These are phyloP conservation scores for Penicillium roqueforti DNA, from an alignment of 495 filamentous ascomycete genomes.

Conservation along the genomic window DNA sequence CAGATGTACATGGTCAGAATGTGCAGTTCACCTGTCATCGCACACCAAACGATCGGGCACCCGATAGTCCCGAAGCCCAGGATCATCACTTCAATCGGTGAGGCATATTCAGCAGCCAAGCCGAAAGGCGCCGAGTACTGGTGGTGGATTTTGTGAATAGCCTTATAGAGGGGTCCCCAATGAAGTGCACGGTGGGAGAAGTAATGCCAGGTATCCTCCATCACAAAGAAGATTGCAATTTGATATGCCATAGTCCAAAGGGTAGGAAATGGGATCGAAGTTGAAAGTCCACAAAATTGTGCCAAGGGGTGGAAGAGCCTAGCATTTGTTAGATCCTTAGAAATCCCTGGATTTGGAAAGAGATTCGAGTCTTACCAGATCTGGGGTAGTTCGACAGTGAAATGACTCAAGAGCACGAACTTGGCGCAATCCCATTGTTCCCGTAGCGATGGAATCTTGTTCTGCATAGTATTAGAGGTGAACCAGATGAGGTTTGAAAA, in stretches of 20 bases:
- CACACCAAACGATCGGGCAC: conserved; percentile 79
- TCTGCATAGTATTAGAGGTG: conserved; percentile 38
- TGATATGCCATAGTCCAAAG: conserved; percentile 84
- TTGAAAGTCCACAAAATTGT: conserved; percentile 83
- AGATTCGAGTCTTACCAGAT: conserved; percentile 65
- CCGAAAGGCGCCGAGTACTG: conserved; percentile 97
- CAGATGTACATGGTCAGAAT: conserved; percentile 97
- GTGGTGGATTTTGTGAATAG: conserved; percentile 98
- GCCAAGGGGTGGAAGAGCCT: conserved; percentile 98
- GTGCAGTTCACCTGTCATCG: conserved; percentile 79
- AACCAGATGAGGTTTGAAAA: too few species aligned
- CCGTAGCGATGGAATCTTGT: conserved; percentile 81
- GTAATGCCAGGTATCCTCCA: conserved; percentile 99
- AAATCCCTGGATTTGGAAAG: background rate
- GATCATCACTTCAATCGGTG: conserved; percentile 94
- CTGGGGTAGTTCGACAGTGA: conserved; percentile 95
- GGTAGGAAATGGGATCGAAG: conserved; percentile 83
- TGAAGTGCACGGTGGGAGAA: conserved; percentile 93
- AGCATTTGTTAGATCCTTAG: background rate
- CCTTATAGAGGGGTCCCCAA: conserved; percentile 91
- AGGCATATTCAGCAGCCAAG: conserved; percentile 94
- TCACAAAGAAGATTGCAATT: conserved; percentile 88
- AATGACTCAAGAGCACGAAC: conserved; percentile 86
- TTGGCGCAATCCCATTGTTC: conserved; percentile 94
- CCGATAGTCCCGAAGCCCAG: conserved; percentile 90